A percentile compares a stretch with the other conserved stretches of the same genome.
phyloP scores from a whole-genome alignment of 306 rosid genomes.

The Inga laurina region DNA sequence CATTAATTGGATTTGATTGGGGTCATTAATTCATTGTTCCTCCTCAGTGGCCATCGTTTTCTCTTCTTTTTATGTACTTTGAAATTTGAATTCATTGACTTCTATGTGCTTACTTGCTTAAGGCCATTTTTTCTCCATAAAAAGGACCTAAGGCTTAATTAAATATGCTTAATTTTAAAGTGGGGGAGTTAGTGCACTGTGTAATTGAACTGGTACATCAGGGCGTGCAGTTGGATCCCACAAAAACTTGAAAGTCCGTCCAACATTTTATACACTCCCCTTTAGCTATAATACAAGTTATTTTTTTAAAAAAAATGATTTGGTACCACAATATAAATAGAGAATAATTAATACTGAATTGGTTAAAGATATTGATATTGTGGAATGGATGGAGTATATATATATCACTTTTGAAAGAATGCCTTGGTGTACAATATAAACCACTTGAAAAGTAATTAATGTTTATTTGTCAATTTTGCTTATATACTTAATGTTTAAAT shows the following conservation, averaged over 20 bases:
- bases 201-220: neutral
- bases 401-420: too few species aligned
- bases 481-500: too few species aligned
- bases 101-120: neutral
- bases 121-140: neutral
- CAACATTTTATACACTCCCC: too few species aligned
- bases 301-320: too few species aligned
- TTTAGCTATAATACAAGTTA: too few species aligned
- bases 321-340: too few species aligned
- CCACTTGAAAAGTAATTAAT: too few species aligned
- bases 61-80: conserved; percentile 26
- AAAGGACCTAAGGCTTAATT: neutral
- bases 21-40: neutral
- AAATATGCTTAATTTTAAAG: neutral
- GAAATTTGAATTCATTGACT: conserved; percentile 27
- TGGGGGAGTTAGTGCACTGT: neutral
- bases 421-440: too few species aligned
- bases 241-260: neutral
- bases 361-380: too few species aligned
- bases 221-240: neutral
- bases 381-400: too few species aligned
- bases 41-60: conserved; percentile 22
- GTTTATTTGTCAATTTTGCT: too few species aligned
- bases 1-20: conserved; percentile 17
- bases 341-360: too few species aligned